Evolutionary conservation across 495 filamentous ascomycete genomes (phyloP).

Genomic region (Trichoderma orchidacearum): DNA sequence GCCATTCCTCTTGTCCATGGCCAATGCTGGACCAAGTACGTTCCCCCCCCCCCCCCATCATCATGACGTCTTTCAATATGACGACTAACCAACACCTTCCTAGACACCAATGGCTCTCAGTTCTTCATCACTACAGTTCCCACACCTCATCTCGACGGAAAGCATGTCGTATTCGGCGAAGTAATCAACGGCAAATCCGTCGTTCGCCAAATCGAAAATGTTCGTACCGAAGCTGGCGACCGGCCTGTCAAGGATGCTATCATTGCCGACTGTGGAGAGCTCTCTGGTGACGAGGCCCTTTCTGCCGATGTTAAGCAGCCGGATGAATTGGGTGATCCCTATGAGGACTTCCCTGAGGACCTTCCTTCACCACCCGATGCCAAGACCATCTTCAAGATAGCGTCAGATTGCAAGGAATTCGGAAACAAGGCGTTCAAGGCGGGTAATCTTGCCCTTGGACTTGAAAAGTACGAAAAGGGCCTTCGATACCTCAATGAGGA

Average conservation of each 20-base stretch:
- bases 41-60: not conserved
- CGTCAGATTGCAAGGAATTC: slow-evolving; percentile 76
- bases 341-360: slow-evolving; percentile 96
- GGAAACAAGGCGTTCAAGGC: slow-evolving; percentile 87
- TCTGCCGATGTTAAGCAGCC: slow-evolving; percentile 45
- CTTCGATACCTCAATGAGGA: slow-evolving; percentile 89
- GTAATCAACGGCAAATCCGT: slow-evolving; percentile 86
- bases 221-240: slow-evolving; percentile 61
- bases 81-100: slow-evolving; percentile 6
- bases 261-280: slow-evolving; percentile 78
- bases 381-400: slow-evolving; percentile 57
- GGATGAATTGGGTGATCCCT: slow-evolving; percentile 78
- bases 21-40: slow-evolving; percentile 89
- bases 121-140: slow-evolving; percentile 95
- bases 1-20: slow-evolving; percentile 93
- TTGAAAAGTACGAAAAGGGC: slow-evolving; percentile 97
- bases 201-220: slow-evolving; percentile 80
- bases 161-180: slow-evolving; percentile 97
- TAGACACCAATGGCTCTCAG: slow-evolving; percentile 86
- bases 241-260: slow-evolving; percentile 61
- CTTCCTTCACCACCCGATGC: slow-evolving; percentile 30
- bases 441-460: slow-evolving; percentile 50
- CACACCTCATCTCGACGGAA: slow-evolving; percentile 88
- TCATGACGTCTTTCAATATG: not conserved
- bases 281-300: slow-evolving; percentile 53